A percentile compares a stretch with the other conserved stretches of the same genome.
Evolutionary conservation across 208 protist species (phyloP).

Genomic region (Leptomonas seymouri): DNA sequence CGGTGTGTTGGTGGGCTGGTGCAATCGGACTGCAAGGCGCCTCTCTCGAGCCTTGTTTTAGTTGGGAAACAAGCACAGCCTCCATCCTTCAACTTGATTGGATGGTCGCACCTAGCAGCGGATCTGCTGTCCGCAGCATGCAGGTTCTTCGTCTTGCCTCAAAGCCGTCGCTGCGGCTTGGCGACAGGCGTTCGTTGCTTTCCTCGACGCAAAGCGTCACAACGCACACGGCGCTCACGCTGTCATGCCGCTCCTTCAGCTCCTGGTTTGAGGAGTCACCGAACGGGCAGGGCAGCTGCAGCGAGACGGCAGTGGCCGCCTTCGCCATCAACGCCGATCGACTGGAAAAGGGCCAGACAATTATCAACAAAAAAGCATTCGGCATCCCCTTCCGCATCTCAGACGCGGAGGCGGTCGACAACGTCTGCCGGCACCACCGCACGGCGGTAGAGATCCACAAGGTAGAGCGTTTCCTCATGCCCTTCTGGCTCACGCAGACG

Average conservation of each 20-base stretch:
- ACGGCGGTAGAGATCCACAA: slow-evolving; percentile 64
- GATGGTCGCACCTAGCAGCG: not conserved
- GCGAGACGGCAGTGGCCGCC: slow-evolving; percentile 43
- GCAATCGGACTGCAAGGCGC: too few species aligned
- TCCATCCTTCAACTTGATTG: not conserved
- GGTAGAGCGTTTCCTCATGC: slow-evolving; percentile 80
- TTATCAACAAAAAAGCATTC: slow-evolving; percentile 73
- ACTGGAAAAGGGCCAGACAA: slow-evolving; percentile 59
- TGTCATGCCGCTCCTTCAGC: slow-evolving; percentile 39
- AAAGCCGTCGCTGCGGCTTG: not conserved
- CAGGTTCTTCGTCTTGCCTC: not conserved
- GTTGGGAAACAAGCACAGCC: too few species aligned
- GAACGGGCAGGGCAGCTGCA: slow-evolving; percentile 13
- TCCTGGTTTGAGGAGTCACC: slow-evolving; percentile 69
- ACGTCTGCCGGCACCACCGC: slow-evolving; percentile 78
- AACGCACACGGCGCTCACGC: not conserved
- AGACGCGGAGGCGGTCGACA: slow-evolving; percentile 76
- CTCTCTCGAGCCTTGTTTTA: too few species aligned
- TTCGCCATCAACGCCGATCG: slow-evolving; percentile 73
- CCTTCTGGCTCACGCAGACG: slow-evolving; percentile 84
- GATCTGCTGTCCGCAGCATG: not conserved
- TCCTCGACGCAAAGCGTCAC: not conserved
- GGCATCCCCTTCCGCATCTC: slow-evolving; percentile 85
- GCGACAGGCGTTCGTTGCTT: not conserved
- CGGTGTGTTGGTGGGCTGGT: too few species aligned